Conservation (phyloP, 208 protist genomes). For the Wallacemonas collosoma region DNA sequence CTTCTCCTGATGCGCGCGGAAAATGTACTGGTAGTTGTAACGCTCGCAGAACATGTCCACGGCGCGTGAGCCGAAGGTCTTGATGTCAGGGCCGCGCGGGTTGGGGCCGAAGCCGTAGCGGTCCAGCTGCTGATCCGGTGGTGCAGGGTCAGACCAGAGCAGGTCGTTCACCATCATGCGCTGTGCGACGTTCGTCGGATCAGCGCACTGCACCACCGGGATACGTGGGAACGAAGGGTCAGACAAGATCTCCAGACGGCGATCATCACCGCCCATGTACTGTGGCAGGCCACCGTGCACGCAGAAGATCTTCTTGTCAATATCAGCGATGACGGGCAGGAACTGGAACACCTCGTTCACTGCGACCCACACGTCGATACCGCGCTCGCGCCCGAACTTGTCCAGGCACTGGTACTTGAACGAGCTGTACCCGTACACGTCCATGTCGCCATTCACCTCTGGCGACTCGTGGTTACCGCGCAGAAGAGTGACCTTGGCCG, state of each 20-base stretch:
- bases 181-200: slow-evolving; percentile 81
- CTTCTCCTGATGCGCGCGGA: slow-evolving; percentile 94
- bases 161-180: slow-evolving; percentile 92
- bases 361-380: slow-evolving; percentile 87
- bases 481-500: slow-evolving; percentile 90
- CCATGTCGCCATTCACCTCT: slow-evolving; percentile 93
- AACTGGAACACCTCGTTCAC: slow-evolving; percentile 94
- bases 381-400: slow-evolving; percentile 86
- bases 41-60: slow-evolving; percentile 93
- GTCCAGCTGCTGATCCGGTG: slow-evolving; percentile 82
- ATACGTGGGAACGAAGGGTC: slow-evolving; percentile 88
- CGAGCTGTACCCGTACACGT: slow-evolving; percentile 92
- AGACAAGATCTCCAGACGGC: slow-evolving; percentile 82
- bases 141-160: slow-evolving; percentile 89
- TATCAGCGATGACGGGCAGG: slow-evolving; percentile 91
- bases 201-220: slow-evolving; percentile 82
- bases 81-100: slow-evolving; percentile 85
- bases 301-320: slow-evolving; percentile 95
- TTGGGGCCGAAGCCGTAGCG: slow-evolving; percentile 91
- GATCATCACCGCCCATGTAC: slow-evolving; percentile 87
- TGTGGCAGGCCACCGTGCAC: slow-evolving; percentile 94
- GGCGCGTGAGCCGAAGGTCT: slow-evolving; percentile 86
- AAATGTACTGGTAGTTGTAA: slow-evolving; percentile 94
- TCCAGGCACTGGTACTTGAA: slow-evolving; percentile 93
- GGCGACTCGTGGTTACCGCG: slow-evolving; percentile 94